phyloP scores from a whole-genome alignment of 441 rosid genomes.

The Adansonia rubrostipa region DNA sequence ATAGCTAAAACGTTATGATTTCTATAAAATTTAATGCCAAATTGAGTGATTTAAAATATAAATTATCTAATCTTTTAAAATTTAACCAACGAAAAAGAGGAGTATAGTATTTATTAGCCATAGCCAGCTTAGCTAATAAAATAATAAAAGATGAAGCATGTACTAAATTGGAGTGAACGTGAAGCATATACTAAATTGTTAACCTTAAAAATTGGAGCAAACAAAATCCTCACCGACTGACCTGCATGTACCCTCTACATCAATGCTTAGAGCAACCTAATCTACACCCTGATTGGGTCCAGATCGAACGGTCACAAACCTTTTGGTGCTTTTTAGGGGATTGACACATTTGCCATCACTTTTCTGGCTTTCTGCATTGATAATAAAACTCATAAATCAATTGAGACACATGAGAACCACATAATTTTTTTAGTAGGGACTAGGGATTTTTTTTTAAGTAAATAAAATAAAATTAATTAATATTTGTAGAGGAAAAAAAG shows the following conservation, averaged over 20 bases:
- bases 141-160: background rate
- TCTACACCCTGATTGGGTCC: background rate
- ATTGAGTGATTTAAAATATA: too few species aligned
- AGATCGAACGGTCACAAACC: background rate
- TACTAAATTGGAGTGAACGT: background rate
- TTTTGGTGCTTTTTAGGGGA: background rate
- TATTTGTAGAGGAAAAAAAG: too few species aligned
- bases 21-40: too few species aligned
- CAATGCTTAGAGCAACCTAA: background rate
- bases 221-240: background rate
- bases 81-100: background rate
- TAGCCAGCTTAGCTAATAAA: background rate
- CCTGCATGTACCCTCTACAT: conserved; percentile 13
- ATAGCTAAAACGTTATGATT: too few species aligned
- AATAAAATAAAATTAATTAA: background rate
- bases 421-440: background rate
- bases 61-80: background rate
- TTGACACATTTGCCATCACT: background rate
- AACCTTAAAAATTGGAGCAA: background rate
- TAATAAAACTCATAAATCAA: background rate
- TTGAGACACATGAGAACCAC: background rate
- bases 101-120: background rate
- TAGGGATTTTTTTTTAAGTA: background rate
- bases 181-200: background rate
- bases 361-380: background rate